Conservation (phyloP, 2,329 filamentous ascomycete genomes). For the Fusarium liriodendri region DNA sequence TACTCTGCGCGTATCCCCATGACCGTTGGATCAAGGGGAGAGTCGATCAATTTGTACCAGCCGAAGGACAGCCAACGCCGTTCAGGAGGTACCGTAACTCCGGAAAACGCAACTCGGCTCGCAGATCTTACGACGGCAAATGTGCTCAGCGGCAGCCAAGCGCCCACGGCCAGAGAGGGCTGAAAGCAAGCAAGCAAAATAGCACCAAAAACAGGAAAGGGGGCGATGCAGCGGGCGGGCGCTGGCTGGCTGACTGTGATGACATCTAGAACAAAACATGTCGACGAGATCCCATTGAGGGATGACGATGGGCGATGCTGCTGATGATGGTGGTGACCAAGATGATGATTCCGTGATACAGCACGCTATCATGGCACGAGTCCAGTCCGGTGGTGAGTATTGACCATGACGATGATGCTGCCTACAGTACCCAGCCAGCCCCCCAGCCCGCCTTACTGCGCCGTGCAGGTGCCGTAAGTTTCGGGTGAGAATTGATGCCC, state of each 20-base stretch:
- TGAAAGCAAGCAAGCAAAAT: slow-evolving; percentile 12
- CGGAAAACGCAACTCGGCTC: slow-evolving; percentile 19
- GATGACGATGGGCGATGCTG: slow-evolving; percentile 20
- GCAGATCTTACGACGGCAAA: slow-evolving; percentile 40
- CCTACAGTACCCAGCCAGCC: background rate
- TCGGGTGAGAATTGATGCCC: background rate
- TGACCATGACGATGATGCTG: slow-evolving; percentile 7
- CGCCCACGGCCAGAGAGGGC: slow-evolving; percentile 14
- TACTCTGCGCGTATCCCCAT: background rate
- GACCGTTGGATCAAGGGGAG: background rate
- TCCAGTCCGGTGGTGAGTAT: background rate
- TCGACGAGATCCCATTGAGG: background rate
- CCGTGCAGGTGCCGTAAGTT: background rate
- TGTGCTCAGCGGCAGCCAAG: slow-evolving; percentile 17
- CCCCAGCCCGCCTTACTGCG: background rate
- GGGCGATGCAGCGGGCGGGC: slow-evolving; percentile 20
- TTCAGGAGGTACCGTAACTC: slow-evolving; percentile 7
- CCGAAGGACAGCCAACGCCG: background rate
- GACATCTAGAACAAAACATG: background rate
- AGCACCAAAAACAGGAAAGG: slow-evolving; percentile 22
- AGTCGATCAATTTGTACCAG: slow-evolving; percentile 21
- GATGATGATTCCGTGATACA: slow-evolving; percentile 13
- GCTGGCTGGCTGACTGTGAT: slow-evolving; percentile 34
- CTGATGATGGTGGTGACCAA: background rate
- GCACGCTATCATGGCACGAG: slow-evolving; percentile 7